Evolutionary conservation across 2,329 filamentous ascomycete genomes (phyloP).

Genomic region (Pleoardoris graminearum): DNA sequence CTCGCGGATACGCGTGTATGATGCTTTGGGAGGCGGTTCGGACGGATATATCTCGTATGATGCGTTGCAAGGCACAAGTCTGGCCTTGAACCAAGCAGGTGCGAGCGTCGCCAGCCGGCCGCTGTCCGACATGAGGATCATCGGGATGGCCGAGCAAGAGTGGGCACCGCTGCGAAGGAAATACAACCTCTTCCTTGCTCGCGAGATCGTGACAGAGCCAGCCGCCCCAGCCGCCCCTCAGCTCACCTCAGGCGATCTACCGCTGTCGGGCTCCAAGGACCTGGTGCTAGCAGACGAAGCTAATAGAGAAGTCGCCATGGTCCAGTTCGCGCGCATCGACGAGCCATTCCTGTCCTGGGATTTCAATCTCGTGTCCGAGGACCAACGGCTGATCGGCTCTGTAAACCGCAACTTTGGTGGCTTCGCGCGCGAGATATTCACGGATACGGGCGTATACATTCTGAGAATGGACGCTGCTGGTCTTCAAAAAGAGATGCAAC

Average conservation of each 20-base stretch:
- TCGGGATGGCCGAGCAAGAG: constrained; percentile 66
- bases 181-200: constrained; percentile 66
- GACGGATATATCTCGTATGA: constrained; percentile 45
- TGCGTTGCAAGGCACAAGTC: constrained; percentile 50
- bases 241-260: constrained; percentile 50
- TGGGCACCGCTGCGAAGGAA: constrained; percentile 66
- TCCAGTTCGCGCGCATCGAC: constrained; percentile 65
- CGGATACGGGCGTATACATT: constrained; percentile 67
- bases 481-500: constrained; percentile 42
- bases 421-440: constrained; percentile 66
- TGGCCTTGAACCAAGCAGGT: constrained; percentile 49
- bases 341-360: constrained; percentile 68
- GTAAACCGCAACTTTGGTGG: constrained; percentile 67
- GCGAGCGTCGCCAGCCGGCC: constrained; percentile 58
- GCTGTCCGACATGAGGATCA: constrained; percentile 63
- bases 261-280: constrained; percentile 55
- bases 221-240: constrained; percentile 43
- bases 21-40: constrained; percentile 29
- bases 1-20: constrained; percentile 53
- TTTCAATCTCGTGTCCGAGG: constrained; percentile 60
- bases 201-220: constrained; percentile 46
- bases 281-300: constrained; percentile 47
- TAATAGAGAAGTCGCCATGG: constrained; percentile 51
- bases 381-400: constrained; percentile 58
- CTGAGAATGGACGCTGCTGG: constrained; percentile 65